Conservation (phyloP, 176 grass and related monocot genomes). For the Oryza glumipatula region DNA sequence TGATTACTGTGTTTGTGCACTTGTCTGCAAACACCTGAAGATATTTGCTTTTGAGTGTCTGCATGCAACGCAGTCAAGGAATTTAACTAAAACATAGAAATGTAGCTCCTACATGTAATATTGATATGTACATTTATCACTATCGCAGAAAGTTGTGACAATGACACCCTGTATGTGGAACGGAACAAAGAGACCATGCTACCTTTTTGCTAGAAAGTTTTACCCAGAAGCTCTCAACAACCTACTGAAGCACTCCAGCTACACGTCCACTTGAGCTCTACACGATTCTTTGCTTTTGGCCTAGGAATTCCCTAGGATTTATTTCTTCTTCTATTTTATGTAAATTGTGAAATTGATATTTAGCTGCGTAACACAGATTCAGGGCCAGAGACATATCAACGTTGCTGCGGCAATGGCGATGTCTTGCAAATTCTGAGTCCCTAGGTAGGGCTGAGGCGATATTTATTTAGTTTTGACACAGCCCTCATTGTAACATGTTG, state of each 20-base stretch:
- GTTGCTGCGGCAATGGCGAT: conserved; percentile 32
- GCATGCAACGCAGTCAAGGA: neutral
- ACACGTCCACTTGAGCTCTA: conserved; percentile 63
- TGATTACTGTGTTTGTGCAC: neutral
- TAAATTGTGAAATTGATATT: conserved; percentile 74
- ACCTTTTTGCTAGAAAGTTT: conserved; percentile 96
- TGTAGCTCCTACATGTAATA: conserved; percentile 17
- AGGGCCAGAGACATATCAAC: conserved; percentile 47
- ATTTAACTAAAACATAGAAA: neutral
- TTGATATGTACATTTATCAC: conserved; percentile 36
- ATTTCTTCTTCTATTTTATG: conserved; percentile 46
- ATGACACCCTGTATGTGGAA: conserved; percentile 77
- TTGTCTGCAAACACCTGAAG: conserved; percentile 23
- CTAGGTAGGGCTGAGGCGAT: conserved; percentile 51
- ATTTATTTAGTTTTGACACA: conserved; percentile 54
- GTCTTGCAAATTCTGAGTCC: conserved; percentile 53
- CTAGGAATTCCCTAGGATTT: conserved; percentile 44
- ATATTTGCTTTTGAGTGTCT: conserved; percentile 15
- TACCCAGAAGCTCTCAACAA: conserved; percentile 88
- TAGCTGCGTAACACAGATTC: conserved; percentile 66
- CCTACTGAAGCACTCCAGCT: conserved; percentile 75
- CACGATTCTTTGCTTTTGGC: conserved; percentile 49
- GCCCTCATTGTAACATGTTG: conserved; percentile 55
- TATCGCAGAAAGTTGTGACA: conserved; percentile 69
- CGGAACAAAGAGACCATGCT: conserved; percentile 90